Conservation (phyloP, 352 stramenopile genomes). For the Globisporangium carolinianum region DNA sequence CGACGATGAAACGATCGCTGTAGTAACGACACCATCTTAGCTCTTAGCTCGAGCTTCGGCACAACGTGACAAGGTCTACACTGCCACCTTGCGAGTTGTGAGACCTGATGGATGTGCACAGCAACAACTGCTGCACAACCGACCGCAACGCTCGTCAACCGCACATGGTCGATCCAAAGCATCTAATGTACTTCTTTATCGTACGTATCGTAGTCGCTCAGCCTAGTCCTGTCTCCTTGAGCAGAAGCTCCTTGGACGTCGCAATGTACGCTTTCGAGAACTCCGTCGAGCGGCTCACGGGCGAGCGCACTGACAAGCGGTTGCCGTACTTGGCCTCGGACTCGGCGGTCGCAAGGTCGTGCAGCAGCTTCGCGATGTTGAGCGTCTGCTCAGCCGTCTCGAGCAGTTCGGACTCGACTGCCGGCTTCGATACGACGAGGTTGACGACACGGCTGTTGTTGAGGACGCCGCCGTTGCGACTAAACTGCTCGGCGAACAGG, state of each 20-base stretch:
- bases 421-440: conserved; percentile 22
- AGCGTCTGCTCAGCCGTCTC: conserved; percentile 67
- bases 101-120: too few relatives aligned
- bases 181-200: too few relatives aligned
- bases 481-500: conserved; percentile 48
- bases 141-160: too few relatives aligned
- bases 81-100: too few relatives aligned
- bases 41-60: too few relatives aligned
- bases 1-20: too few relatives aligned
- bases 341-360: conserved; percentile 64
- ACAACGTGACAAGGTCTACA: too few relatives aligned
- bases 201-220: not conserved
- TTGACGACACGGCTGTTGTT: conserved; percentile 32
- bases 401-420: conserved; percentile 31
- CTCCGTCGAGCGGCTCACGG: conserved; percentile 38
- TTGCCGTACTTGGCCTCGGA: conserved; percentile 54
- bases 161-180: too few relatives aligned
- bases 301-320: conserved; percentile 47
- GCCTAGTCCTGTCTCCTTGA: conserved; percentile 44
- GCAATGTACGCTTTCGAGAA: conserved; percentile 68
- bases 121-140: too few relatives aligned
- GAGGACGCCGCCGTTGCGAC: conserved; percentile 37
- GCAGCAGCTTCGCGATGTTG: conserved; percentile 68
- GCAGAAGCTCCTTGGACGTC: conserved; percentile 60
- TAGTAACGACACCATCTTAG: too few relatives aligned